Percentiles rank a stretch among this genome's conserved stretches.
Evolutionary conservation across 306 rosid genomes (phyloP).

Genomic region (Acacia acuminata): DNA sequence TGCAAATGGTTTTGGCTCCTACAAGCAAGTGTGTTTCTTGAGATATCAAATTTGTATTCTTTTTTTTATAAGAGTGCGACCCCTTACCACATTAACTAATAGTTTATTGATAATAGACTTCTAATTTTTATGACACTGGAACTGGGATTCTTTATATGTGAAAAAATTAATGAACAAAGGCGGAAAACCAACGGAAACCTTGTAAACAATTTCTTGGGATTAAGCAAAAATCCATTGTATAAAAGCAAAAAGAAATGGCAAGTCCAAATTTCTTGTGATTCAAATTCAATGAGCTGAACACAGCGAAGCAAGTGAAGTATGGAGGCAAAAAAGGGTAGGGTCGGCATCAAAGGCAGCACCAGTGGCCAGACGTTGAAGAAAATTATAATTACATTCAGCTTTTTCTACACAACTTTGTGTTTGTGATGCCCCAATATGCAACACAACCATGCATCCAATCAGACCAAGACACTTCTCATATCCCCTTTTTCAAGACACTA

Average conservation of each 20-base stretch:
- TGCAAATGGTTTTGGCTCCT: too few relatives aligned
- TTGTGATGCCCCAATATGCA: constrained; percentile 59
- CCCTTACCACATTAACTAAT: too few relatives aligned
- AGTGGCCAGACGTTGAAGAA: constrained; percentile 62
- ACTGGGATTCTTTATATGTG: too few relatives aligned
- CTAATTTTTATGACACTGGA: too few relatives aligned
- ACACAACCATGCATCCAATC: constrained; percentile 58
- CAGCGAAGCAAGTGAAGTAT: constrained; percentile 27
- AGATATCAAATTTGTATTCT: too few relatives aligned
- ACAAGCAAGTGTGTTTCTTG: too few relatives aligned
- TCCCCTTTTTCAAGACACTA: constrained; percentile 44
- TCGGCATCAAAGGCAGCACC: constrained; percentile 40
- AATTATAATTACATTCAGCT: constrained; percentile 52
- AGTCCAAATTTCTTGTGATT: constrained; percentile 8
- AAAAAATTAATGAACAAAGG: neutral
- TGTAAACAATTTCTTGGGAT: neutral
- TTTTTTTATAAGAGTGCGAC: accelerated
- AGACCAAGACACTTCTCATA: constrained; percentile 42
- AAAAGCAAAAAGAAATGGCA: constrained; percentile 23
- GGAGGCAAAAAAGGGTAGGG: constrained; percentile 44
- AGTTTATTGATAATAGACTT: too few relatives aligned
- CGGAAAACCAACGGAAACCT: neutral
- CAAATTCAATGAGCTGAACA: constrained; percentile 39
- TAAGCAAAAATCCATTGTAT: constrained; percentile 3
- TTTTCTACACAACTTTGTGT: constrained; percentile 43